Evolutionary conservation across 169 alveolate genomes (phyloP).

Genomic region (Theileria parva): DNA sequence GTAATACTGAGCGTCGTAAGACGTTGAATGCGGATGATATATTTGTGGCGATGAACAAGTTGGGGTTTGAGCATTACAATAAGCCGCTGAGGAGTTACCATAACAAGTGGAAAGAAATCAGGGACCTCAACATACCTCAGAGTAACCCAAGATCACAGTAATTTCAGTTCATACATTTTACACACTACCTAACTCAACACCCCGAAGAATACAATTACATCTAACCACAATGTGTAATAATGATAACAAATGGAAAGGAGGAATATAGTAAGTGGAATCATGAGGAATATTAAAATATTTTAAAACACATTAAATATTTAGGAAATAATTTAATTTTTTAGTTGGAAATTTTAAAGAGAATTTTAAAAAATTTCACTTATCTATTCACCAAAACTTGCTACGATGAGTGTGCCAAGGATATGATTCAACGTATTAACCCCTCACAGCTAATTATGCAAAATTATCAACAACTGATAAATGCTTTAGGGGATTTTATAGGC

Average conservation of each 20-base stretch:
- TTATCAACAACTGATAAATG: too few relatives aligned
- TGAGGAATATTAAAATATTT: too few relatives aligned
- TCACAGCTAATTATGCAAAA: too few relatives aligned
- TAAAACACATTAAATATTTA: neutral
- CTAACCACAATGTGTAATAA: too few relatives aligned
- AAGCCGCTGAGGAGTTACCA: slow-evolving; percentile 51
- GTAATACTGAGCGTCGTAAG: slow-evolving; percentile 89
- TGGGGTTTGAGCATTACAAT: slow-evolving; percentile 82
- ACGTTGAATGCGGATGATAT: slow-evolving; percentile 94
- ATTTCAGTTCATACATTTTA: neutral
- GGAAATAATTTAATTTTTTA: slow-evolving; percentile 11
- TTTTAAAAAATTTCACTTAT: slow-evolving; percentile 14
- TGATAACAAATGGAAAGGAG: too few relatives aligned
- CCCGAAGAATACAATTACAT: too few relatives aligned
- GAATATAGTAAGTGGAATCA: too few relatives aligned
- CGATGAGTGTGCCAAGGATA: slow-evolving; percentile 18
- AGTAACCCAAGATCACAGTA: neutral
- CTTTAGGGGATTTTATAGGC: slow-evolving; percentile 54
- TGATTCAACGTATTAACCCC: slow-evolving; percentile 15
- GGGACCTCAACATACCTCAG: slow-evolving; percentile 7
- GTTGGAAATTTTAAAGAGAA: slow-evolving; percentile 6
- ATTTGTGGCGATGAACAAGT: slow-evolving; percentile 85
- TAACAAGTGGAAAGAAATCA: slow-evolving; percentile 41
- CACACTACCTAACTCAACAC: too few relatives aligned
- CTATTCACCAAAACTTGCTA: slow-evolving; percentile 34